Evolutionary conservation across 2,329 filamentous ascomycete species (phyloP), one percentile per base, ranked within the genome.

Genomic region (Beauveria rudraprayagi): DNA sequence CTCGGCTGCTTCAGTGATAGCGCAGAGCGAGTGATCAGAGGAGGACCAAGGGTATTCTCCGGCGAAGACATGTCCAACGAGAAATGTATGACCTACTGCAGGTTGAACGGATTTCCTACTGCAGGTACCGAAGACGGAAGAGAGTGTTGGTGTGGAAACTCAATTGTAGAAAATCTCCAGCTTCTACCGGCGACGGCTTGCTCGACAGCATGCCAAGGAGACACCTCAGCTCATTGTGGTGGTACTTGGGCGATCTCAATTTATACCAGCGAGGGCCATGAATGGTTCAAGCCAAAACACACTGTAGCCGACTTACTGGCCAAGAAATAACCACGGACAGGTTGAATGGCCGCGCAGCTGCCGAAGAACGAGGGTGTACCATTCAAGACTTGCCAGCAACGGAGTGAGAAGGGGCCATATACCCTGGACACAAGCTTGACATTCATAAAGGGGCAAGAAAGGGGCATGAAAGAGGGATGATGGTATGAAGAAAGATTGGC

Each of bases 101-200:
- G 67, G 3, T 66, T 65, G 16, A 70, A 70, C 11, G 75, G 75
- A 5, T 78, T 74, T 65, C 63, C 65, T 2, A 76, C 79, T 62
- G 80, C 80, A 5, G 81, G 81, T 6, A 72, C 81, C 0, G 79
- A 84, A 66, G 79, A 78, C 63, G 73, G 71, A 8, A 68, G 70
- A 22, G 78, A 84, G 65, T 84, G 82, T 67, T 84, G 77, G 73
- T 85, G 80, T 64, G 78, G 75, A 40, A 64, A 65, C 11, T 62
- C 62, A 3, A 67, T 71, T 40, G 67, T 63, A 5, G 64, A 65
- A 53, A 65, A 68, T 52, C 64, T 65, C 3, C 59, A 68, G 22
- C 62, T 64, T 40, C 56, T 70, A 17, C 68, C 69, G 3, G 67
- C 69, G 26, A 63, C 52, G 5, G 66, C 64, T 24, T 71, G 69